Base-by-base conservation (phyloP, 23 red algal species). In the Porphyridium purpureum region DNA sequence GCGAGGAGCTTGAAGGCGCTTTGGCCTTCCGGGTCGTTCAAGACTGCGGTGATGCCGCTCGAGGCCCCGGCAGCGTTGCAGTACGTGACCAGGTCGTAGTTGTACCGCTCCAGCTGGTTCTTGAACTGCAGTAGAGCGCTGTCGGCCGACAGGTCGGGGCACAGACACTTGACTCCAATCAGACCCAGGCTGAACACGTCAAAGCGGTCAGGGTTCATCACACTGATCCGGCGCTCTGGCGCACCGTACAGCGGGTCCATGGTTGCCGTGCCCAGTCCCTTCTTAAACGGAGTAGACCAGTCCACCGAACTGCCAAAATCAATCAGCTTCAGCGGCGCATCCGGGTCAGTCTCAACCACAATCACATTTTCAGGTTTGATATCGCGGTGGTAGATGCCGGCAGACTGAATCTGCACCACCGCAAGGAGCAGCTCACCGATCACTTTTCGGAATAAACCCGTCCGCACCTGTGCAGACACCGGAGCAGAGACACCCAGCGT, bases 161-260 rank as follows among this genome's bases (percentile, higher is more conserved):
- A 27, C 11, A 74, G 56, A 5, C 59, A 70, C 21, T 60, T 52
- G 22, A 76, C 11, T 42, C 53, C 82, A 24, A 88, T 64, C 49
- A 88, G 73, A 17, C 62, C 82, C 21, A 88, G 24, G 14, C 59
- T 69, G 62, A 88, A 88, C 24, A 88, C 82, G 46, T 88, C 82
- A 40, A 88, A 88, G 36, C 62, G 59, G 35, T 79, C 64, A 4
- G 62, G 49, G 1, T 11, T 14, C n/a, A 54, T 30, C 17, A 69
- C 35, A 4, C 17, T 26, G 5, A 71, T 17, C 44, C 72, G 63
- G 2, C 33, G 7, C 35, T 88, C 82, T 14, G 82, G 82, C 23
- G 82, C 82, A 1, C 32, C 82, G 54, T 78, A 88, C 27, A 76
- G 47, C 50, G 70, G 71, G 54, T 88, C 82, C 48, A 68, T 35